Conservation (phyloP, 2,329 filamentous ascomycete species). For the Pestalotiopsis sp. region DNA sequence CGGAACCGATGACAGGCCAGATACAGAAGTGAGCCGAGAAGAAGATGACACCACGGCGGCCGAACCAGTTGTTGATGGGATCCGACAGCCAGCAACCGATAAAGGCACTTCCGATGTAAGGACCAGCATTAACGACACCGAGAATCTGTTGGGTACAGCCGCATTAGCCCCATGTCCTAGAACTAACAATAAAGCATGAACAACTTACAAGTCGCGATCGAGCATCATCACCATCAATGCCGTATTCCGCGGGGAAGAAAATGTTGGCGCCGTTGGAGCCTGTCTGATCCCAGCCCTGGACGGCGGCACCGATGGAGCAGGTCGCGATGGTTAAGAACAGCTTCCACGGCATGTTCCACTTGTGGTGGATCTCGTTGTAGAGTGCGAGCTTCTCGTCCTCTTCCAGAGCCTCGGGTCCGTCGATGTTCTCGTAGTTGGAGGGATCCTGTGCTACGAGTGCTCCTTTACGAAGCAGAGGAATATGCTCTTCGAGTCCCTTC, state of each 20-base stretch:
- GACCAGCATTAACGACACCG: conserved; percentile 57
- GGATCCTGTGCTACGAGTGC: conserved; percentile 77
- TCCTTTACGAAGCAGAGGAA: conserved; percentile 64
- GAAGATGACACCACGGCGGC: conserved; percentile 71
- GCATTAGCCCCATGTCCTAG: neutral
- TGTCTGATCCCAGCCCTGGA: conserved; percentile 71
- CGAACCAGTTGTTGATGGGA: conserved; percentile 63
- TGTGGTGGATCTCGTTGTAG: conserved; percentile 65
- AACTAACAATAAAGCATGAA: no score
- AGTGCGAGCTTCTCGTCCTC: conserved; percentile 63
- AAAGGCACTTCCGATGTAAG: conserved; percentile 48
- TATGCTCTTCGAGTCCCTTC: conserved; percentile 60
- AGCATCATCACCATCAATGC: conserved; percentile 40
- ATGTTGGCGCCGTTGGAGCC: conserved; percentile 66
- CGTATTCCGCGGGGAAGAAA: conserved; percentile 58
- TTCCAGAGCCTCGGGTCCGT: conserved; percentile 57
- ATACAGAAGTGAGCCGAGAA: conserved; percentile 74
- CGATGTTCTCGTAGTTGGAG: conserved; percentile 61
- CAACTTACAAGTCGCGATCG: conserved; percentile 31
- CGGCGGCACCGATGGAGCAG: conserved; percentile 71
- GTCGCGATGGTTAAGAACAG: conserved; percentile 69
- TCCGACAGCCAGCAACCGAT: conserved; percentile 62
- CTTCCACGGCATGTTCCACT: conserved; percentile 65
- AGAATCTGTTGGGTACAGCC: conserved; percentile 41
- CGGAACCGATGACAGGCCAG: conserved; percentile 70